These are phyloP conservation scores for Globisporangium acanthophoron DNA, from an alignment of 352 stramenopile genomes.

Conservation along the genomic window DNA sequence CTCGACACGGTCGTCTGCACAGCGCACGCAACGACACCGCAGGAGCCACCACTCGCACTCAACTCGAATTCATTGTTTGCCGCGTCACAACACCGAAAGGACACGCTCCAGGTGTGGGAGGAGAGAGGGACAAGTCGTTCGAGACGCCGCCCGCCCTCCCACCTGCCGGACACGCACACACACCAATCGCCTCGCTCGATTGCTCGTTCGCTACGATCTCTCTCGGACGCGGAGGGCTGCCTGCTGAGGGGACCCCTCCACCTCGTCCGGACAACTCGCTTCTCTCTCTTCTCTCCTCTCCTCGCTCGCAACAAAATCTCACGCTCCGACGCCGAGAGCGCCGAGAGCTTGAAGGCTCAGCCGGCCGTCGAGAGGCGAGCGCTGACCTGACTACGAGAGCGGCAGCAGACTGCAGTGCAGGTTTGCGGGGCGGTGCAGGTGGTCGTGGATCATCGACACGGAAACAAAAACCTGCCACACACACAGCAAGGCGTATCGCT, in stretches of 20 bases:
- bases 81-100: slow-evolving; percentile 2
- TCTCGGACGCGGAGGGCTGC: slow-evolving; percentile 7
- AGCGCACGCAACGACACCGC: not conserved
- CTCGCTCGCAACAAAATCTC: not conserved
- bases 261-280: not conserved
- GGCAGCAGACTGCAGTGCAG: slow-evolving; percentile 76
- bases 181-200: not conserved
- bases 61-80: slow-evolving; percentile 2
- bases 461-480: slow-evolving; percentile 64
- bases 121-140: not conserved
- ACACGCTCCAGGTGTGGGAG: not conserved
- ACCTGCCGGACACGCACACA: slow-evolving; percentile 5
- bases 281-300: not conserved
- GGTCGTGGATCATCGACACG: slow-evolving; percentile 80
- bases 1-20: not conserved
- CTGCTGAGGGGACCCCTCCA: not conserved
- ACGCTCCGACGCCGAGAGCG: too few relatives aligned
- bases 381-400: slow-evolving; percentile 37
- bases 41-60: not conserved
- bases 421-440: slow-evolving; percentile 65
- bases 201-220: not conserved
- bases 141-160: not conserved
- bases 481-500: not conserved
- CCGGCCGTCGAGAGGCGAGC: too few relatives aligned
- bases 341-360: too few relatives aligned